Evolutionary conservation across 2,329 filamentous ascomycete genomes (phyloP), one percentile per base, ranked within the genome.

Genomic region (Zymoseptoria brevis): DNA sequence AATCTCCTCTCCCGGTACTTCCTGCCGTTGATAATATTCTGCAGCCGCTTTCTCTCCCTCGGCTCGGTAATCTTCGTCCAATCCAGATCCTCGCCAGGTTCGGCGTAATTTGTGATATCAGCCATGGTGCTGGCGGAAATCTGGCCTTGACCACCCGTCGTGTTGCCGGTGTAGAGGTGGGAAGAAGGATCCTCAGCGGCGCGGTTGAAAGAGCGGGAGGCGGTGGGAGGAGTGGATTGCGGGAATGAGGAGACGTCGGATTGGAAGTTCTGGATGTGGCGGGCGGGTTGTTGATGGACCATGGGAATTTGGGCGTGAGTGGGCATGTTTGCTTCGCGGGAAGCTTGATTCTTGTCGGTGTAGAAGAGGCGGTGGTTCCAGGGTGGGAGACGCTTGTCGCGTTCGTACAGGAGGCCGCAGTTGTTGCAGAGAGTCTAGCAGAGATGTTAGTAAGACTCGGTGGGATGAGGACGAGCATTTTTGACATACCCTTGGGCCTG

Each of bases 351-450:
- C 29, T 75, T 72, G 59, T 80, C 78, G 58, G 71, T 65, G 45
- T 68, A 69, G 70, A 91, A 90, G 53, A 93, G 78, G 61, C 86
- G 83, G 70, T 85, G 85, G 2, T 85, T 85, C 86, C 87, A 91
- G 26, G 85, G 83, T 8, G 93, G 92, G 0, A 96, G 80, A 64
- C 87, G 86, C 75, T 89, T 87, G 74, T 95, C 89, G 57, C 90
- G 87, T 75, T 96, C 93, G 72, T 89, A 96, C 19, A 93, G 77
- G 67, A 92, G 87, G 58, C 91, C 93, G 73, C 93, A 97, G 73
- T 96, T 96, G 75, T 92, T 89, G 77, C 93, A 97, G 3, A 97
- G 83, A 29, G 89, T 88, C 89, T 92, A 66, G 58, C 55, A 65
- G 49, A 11, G 26, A 24, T 41, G 53, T 64, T 19, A 62, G 58